Evolutionary conservation across 441 rosid species (phyloP).

Genomic region (Sinapis alba): DNA sequence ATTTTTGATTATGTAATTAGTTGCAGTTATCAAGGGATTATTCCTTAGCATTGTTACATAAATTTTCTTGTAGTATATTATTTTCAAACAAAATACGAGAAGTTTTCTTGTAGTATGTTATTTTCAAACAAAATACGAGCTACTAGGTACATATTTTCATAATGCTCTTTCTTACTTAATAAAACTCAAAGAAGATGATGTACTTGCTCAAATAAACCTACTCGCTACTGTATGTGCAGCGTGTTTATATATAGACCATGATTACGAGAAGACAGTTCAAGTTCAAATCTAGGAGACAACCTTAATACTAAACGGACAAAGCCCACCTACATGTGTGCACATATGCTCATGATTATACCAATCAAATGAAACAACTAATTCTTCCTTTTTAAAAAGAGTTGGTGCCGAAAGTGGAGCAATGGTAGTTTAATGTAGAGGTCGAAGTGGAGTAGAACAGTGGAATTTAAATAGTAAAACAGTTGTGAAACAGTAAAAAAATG

Average conservation of each 20-base stretch:
- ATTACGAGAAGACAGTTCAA: constrained; percentile 24
- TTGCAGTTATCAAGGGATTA: background rate
- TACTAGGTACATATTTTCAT: background rate
- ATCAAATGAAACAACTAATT: constrained; percentile 20
- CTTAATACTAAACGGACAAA: constrained; percentile 40
- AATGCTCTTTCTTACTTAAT: background rate
- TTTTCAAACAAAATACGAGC: background rate
- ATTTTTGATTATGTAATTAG: background rate
- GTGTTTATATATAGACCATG: constrained; percentile 11
- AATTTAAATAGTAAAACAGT: constrained; percentile 27
- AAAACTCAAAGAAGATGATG: background rate
- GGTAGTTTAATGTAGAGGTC: constrained; percentile 20
- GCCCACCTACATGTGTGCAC: constrained; percentile 4
- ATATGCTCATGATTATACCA: constrained; percentile 31
- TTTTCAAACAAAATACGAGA: background rate
- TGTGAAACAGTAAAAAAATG: constrained; percentile 18
- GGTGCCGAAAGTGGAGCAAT: constrained; percentile 39
- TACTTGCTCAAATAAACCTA: constrained; percentile 1
- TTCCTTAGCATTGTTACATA: background rate
- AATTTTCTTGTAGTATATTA: background rate
- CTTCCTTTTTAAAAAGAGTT: constrained; percentile 15
- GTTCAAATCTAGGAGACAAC: constrained; percentile 34
- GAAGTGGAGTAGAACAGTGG: constrained; percentile 40
- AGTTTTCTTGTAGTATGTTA: background rate
- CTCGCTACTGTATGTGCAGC: constrained; percentile 7